Percentiles rank a stretch among this genome's conserved stretches.
Evolutionary conservation across 768 basidiomycete genomes (phyloP).

Genomic region (Vararia minispora): DNA sequence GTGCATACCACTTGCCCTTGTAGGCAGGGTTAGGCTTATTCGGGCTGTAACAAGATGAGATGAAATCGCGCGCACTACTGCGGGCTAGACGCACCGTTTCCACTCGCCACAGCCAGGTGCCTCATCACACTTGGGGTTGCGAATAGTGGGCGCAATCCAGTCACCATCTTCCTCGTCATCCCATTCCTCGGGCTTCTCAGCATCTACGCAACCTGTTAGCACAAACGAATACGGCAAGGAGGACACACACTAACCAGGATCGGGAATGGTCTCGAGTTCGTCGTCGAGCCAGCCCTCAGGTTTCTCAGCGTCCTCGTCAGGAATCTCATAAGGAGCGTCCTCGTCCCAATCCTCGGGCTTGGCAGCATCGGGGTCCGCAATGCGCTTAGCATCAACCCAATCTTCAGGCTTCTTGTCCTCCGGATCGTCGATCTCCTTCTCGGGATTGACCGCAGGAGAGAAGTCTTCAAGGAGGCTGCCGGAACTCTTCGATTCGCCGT

Average conservation of each 20-base stretch:
- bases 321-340: constrained; percentile 86
- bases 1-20: constrained; percentile 98
- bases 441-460: constrained; percentile 84
- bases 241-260: constrained; percentile 54
- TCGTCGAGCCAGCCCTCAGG: constrained; percentile 96
- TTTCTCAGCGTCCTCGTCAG: constrained; percentile 77
- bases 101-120: constrained; percentile 94
- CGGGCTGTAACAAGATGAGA: constrained; percentile 34
- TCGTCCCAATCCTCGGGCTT: constrained; percentile 99
- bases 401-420: constrained; percentile 81
- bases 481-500: constrained; percentile 68
- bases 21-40: constrained; percentile 86
- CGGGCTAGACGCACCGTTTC: constrained; percentile 43
- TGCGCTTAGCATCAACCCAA: constrained; percentile 89
- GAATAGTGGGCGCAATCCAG: constrained; percentile 84
- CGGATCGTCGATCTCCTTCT: constrained; percentile 88
- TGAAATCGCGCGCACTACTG: not conserved
- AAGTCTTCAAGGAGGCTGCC: constrained; percentile 92
- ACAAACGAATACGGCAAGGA: not conserved
- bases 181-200: constrained; percentile 98
- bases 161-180: constrained; percentile 99
- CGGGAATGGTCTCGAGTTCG: constrained; percentile 69
- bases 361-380: constrained; percentile 71
- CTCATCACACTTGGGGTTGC: constrained; percentile 84
- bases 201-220: constrained; percentile 30